A percentile compares a stretch with the other conserved stretches of the same genome.
Conservation (phyloP, 495 filamentous ascomycete species). For the Hyphodiscus hymeniophilus region DNA sequence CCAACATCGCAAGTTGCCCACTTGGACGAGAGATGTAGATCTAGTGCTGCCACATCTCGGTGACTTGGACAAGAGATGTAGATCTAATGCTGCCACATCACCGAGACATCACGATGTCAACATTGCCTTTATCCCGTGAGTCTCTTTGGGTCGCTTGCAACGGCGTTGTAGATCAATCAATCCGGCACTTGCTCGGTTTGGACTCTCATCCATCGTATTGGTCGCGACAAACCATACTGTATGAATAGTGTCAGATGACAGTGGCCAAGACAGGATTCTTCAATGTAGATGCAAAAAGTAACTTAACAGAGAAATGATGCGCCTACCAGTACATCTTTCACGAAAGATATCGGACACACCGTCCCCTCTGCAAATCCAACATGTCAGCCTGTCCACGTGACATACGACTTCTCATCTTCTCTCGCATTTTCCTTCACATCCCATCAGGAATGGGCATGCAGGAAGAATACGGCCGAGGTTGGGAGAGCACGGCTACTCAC, state of each 20-base stretch:
- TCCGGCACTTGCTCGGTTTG: background rate
- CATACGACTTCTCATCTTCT: no score
- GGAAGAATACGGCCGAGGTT: background rate
- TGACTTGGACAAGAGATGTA: no score
- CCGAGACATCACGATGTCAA: no score
- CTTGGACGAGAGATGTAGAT: no score
- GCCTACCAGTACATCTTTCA: conserved; percentile 62
- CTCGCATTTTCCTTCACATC: no score
- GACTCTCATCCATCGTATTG: background rate
- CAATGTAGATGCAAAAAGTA: no score
- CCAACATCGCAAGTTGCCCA: no score
- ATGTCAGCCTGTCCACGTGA: conserved; percentile 14
- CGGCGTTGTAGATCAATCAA: background rate
- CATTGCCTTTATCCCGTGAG: background rate
- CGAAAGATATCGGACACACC: conserved; percentile 62
- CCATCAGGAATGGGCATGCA: background rate
- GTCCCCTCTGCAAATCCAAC: conserved; percentile 47
- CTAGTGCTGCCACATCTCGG: no score
- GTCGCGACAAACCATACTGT: background rate
- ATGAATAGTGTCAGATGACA: no score
- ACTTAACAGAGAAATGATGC: conserved; percentile 4
- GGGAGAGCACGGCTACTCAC: conserved; percentile 18
- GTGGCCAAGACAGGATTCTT: no score
- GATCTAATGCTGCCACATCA: no score
- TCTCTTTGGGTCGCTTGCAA: background rate